Evolutionary conservation across 2,329 filamentous ascomycete species (phyloP), one percentile per base, ranked within the genome.

Genomic region (Biscogniauxia marginata): DNA sequence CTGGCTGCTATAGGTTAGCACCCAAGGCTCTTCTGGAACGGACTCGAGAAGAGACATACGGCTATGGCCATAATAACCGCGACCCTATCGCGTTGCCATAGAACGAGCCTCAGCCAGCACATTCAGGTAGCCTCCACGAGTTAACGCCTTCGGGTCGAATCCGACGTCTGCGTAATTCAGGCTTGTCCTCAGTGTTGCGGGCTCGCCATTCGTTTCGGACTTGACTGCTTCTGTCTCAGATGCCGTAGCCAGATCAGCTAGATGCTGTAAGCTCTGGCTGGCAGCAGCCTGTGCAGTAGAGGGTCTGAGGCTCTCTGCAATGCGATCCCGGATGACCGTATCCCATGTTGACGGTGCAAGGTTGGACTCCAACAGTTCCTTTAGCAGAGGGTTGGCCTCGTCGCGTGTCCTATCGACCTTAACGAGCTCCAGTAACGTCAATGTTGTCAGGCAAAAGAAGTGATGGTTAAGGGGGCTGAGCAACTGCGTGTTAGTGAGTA

Each of bases 381-480:
- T 79, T 21, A 88, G 75, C 7, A 84, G 75, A 55, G 75, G 74
- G 13, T 75, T 75, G 0, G 85, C 85, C 61, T 86, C 84, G 4
- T 84, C 81, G 46, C 78, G 79, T 2, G 81, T 84, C 58, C 74
- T 76, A 7, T 84, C 79, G 7, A 81, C 72, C 63, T 81, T 83
- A 25, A 74, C 73, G 30, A 90, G 75, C 61, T 87, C 83, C 49
- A 84, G 72, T 3, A 91, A 74, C n/a, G 82, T 81, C 65, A 89
- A 75, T 9, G 82, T 76, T 1, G 81, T 78, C 8, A 90, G 75
- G 11, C 79, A 80, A 53, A 81, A 80, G 61, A 88, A 87, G 66
- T 91, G 86, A 66, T 90, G 85, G 54, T 84, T 85, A 46, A 91
- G 73, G 0, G 88, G 87, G 52, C 80, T 86, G 47, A 83, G 74